Evolutionary conservation across 2,329 filamentous ascomycete species (phyloP).

Genomic region (Fusarium nematophilum): DNA sequence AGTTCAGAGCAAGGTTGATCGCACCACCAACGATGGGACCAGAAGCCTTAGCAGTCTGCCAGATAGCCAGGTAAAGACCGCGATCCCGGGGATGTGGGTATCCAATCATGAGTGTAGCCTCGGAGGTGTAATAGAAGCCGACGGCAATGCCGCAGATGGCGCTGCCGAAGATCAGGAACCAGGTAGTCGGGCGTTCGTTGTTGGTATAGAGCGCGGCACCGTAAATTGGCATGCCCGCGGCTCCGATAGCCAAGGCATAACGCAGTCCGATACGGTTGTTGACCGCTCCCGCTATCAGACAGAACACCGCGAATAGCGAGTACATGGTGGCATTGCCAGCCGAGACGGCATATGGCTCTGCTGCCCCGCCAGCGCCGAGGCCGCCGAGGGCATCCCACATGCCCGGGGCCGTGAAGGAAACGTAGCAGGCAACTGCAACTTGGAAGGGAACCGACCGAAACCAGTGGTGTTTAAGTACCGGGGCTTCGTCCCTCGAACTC

Average conservation of each 20-base stretch:
- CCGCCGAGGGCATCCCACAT: constrained; percentile 44
- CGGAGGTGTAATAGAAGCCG: background rate
- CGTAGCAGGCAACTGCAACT: constrained; percentile 31
- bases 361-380: constrained; percentile 58
- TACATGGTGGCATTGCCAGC: constrained; percentile 15
- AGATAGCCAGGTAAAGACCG: background rate
- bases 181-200: constrained; percentile 39
- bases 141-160: background rate
- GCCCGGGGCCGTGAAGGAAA: constrained; percentile 40
- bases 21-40: background rate
- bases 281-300: background rate
- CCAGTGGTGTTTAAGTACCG: no score
- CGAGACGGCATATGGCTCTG: constrained; percentile 65
- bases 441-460: constrained; percentile 35
- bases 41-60: background rate
- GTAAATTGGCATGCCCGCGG: background rate
- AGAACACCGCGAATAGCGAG: background rate
- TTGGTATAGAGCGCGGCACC: constrained; percentile 15
- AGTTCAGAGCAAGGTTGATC: background rate
- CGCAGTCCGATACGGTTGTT: background rate
- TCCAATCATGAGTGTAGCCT: background rate
- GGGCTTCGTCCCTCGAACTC: no score
- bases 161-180: constrained; percentile 28
- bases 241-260: background rate
- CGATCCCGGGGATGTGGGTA: background rate